Base-by-base conservation (phyloP, 2,329 filamentous ascomycete species). In the Neonectria hederae region DNA sequence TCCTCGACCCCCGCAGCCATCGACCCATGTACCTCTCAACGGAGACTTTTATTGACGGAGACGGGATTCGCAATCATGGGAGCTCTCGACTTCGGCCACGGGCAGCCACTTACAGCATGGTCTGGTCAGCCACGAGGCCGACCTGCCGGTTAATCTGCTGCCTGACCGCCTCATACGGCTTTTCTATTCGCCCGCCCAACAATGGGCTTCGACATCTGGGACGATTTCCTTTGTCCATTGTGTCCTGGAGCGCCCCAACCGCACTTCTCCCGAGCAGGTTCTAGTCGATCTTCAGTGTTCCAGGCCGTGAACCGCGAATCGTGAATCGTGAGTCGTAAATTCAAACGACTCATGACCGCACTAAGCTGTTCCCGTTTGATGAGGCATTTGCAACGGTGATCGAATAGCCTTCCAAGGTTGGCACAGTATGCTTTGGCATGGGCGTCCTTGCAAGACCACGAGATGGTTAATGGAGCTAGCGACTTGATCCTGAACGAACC, bases 301-400 rank as follows among this genome's bases (percentile, higher is more conserved):
- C 28, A 56, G 62, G 55, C 51, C 43, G 32, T 65, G 59, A 66
- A 70, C 63, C 54, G 66, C 30, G 62, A 63, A 59, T 45, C 59
- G 58, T 70, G 66, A 72, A 69, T 71, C 68, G 68, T 62, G 65
- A 72, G 68, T 71, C 68, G 68, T 62, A 64, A 68, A 49, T 54
- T 52, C 62, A 43, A 40, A 65, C 59, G 57, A 58, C 63, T 62
- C 66, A 68, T 63, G 62, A 65, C 62, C 63, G 60, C 66, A 71
- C 71, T 72, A 73, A 53, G 42, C 46, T 42, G 38, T n/a, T n/a
- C 54, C 48, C 60, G 69, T 73, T 73, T 73, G 63, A 73, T 73
- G 68, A 73, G 66, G 49, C 63, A 70, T 71, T 72, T 70, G 70
- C 48, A 57, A 52, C 56, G 60, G 17, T 58, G 55, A 68, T 68